Evolutionary conservation across 2,329 filamentous ascomycete genomes (phyloP), one percentile per base, ranked within the genome.

Genomic region (Alternaria gansuensis): DNA sequence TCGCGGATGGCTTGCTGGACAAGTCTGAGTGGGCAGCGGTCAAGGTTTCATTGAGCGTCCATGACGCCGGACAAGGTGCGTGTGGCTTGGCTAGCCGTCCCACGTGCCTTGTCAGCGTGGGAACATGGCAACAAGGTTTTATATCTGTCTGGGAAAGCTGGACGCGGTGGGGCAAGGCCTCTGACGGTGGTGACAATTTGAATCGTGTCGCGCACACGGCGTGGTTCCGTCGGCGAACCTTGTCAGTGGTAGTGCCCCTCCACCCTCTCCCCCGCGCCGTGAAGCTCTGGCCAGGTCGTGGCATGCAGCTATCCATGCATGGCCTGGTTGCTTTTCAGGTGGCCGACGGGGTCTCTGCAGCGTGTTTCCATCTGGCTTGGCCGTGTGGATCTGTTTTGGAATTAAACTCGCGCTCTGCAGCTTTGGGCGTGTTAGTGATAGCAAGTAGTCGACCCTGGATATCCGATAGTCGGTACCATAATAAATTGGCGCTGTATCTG

Each of bases 271-370:
- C 60, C 62, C 62, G 58, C 62, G 59, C 53, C 31, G 43, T 45
- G 62, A 61, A 74, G 72, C 71, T 73, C 65, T 65, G 60, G 63
- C 68, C 68, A 61, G 57, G 58, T 59, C 41, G 57, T 59, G 64
- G 62, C 60, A 65, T 63, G 60, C 59, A 54, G 53, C 56, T 46
- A 41, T 39, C 55, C 51, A 50, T 29, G 23, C 23, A 17, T 46
- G 61, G 64, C 62, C 64, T 63, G 58, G 53, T 70, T 73, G 67
- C 66, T 73, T 70, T 73, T 70, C 57, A 46, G 43, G 37, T 48
- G 60, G 68, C 62, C 65, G 62, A 62, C 62, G 66, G 62, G 55
- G 40, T 60, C 56, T 53, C 50, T 51, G 33, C 51, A 54, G 39
- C 53, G 57, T 59, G 63, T 65, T 66, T 62, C 60, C 52, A 57